Base-by-base conservation (phyloP, 2,329 filamentous ascomycete genomes). In the Paracamarosporium sp. region DNA sequence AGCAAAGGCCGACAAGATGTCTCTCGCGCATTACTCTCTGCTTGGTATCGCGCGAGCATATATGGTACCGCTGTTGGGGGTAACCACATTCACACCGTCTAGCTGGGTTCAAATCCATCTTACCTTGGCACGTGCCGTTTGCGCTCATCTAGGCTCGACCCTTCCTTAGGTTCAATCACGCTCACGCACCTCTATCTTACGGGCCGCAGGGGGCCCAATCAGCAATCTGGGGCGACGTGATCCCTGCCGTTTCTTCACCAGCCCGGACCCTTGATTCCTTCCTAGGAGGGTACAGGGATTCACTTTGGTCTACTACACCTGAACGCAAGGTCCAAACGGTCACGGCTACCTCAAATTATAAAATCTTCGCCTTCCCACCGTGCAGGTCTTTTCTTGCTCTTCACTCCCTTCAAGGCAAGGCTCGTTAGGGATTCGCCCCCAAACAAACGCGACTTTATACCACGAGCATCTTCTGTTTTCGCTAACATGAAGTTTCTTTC, bases 401-500 rank as follows among this genome's bases (percentile, higher is more conserved):
- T 33, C 17, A 51, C 48, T 31, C 36, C 22, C 36, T 40, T 30
- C 24, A 51, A 20, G 35, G 27, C 47, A n/a, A 22, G 13, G 28
- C n/a, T 53, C 25, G 43, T 54, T 40, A 12, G 24, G 38, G 35
- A 50, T 20, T 50, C 33, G 20, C 28, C 20, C 20, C 27, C 17
- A 4, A 28, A 17, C 27, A 38, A 33, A 11, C 17, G 20, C 27
- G 25, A 31, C 25, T 9, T 11, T 13, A 24, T 17, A 13, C 8
- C 27, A 36, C 25, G 11, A 35, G 27, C 35, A 41, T 33, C 35
- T 51, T 51, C 36, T 22, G 12, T 51, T 31, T 43, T 46, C 24
- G 20, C 28, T 35, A 45, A 45, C 17, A 55, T 55, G 53, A 50
- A 45, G 31, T 40, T 38, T 46, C 28, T 55, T 44, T 43, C 30